Base-by-base conservation (phyloP, 2,329 filamentous ascomycete genomes). In the Diaporthe sp. region DNA sequence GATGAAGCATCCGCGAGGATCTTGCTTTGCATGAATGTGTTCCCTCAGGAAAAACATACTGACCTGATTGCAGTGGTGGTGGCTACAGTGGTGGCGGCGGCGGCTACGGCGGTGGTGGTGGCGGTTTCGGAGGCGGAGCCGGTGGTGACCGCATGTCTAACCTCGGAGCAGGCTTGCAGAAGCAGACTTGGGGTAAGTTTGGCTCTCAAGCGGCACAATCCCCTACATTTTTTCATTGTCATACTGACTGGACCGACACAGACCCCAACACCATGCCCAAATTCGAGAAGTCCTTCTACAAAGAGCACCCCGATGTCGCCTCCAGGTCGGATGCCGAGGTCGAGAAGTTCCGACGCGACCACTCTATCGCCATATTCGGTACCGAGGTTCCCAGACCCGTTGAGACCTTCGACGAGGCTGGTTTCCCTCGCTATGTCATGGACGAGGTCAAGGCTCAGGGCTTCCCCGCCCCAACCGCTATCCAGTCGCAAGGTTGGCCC, bases 261-360 rank as follows among this genome's bases (percentile, higher is more conserved):
- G 97, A 99, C 83, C 81, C 97, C 72, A 88, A 85, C 82, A 85
- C 92, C 9, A 83, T 99, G 61, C 96, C 97, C 81, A 98, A 98
- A 86, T 99, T 99, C 87, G 97, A 99, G 85, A 99, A 99, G 88
- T 96, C 94, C 12, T 99, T 99, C 88, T 99, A 99, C 91, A 98
- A 98, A 89, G 97, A 98, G 87, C 93, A 97, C 83, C 90, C 93
- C 44, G 91, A 92, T 76, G 96, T 99, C 77, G 86, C 92, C 77
- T 88, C 86, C 81, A 94, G 97, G 82, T 92, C 95, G 17, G 84
- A 91, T 57, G 91, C 91, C 74, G 96, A 98, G 78, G 94, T 99
- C 75, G 94, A 96, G 39, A 94, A 92, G 74, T 99, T 98, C 89
- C 94, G 97, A 83, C 92, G 91, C 82, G 92, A 95, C 82, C 92